A percentile compares a stretch with the other conserved stretches of the same genome.
Evolutionary conservation across 2,329 filamentous ascomycete species (phyloP).

Genomic region (Pseudocercospora macadamiae): DNA sequence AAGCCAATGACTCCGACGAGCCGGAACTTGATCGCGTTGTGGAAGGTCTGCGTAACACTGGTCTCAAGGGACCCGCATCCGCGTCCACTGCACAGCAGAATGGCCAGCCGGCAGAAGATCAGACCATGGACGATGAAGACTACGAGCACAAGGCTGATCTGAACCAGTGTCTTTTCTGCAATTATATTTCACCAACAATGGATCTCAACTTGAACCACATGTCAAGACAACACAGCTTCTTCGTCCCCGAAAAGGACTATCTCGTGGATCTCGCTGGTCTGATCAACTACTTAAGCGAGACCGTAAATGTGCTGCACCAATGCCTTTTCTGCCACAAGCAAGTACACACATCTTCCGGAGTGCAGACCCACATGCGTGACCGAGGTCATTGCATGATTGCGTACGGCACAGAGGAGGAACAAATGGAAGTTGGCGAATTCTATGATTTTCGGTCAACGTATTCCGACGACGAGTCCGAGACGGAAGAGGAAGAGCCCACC

Average conservation of each 20-base stretch:
- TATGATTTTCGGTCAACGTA: constrained; percentile 98
- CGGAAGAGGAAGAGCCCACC: constrained; percentile 54
- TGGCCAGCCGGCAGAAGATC: constrained; percentile 43
- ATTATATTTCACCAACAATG: constrained; percentile 75
- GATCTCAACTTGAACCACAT: constrained; percentile 84
- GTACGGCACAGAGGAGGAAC: constrained; percentile 83
- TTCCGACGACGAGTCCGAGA: constrained; percentile 71
- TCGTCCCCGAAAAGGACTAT: constrained; percentile 87
- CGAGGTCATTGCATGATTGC: constrained; percentile 97
- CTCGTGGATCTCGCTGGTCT: constrained; percentile 81
- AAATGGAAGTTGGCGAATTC: constrained; percentile 91
- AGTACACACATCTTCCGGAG: constrained; percentile 75
- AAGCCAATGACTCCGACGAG: constrained; percentile 56
- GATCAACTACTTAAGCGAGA: constrained; percentile 74
- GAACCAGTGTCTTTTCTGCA: constrained; percentile 83
- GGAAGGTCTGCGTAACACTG: constrained; percentile 72
- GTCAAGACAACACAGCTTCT: constrained; percentile 91
- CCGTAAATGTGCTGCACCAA: constrained; percentile 77
- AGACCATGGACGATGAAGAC: constrained; percentile 41
- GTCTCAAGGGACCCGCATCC: constrained; percentile 42
- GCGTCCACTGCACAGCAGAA: constrained; percentile 9
- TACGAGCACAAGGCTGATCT: constrained; percentile 46
- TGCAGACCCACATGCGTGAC: constrained; percentile 97
- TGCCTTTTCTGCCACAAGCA: constrained; percentile 87
- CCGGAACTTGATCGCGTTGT: constrained; percentile 78